Base-by-base conservation (phyloP, 1,139 yeast genomes). In the Scheffersomyces parashehatae region DNA sequence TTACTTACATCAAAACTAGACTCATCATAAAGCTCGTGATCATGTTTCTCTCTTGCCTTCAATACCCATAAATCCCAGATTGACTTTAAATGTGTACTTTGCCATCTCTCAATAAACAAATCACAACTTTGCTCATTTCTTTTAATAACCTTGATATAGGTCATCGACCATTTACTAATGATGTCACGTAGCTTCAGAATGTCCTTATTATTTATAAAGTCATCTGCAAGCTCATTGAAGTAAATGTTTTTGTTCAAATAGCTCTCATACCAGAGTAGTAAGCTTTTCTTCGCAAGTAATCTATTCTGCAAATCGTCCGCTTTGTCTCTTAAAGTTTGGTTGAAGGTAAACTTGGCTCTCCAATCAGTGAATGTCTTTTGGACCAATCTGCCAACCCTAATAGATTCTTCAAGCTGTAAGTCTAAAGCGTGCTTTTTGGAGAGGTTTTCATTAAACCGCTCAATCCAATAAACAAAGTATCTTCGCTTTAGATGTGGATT, bases 111-210 rank as follows among this genome's bases (percentile, higher is more conserved):
- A 8, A 58, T 50, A 44, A 73, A 72, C 38, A 67, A 52, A 11
- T 66, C 69, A 51, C 70, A 69, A 29, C 69, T 64, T 41, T 70
- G 75, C 37, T 67, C 62, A 46, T 70, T 67, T 37, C 75, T 53
- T 13, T 59, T 57, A 8, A 67, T 59, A 26, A 55, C 55, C 48
- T 68, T 70, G 39, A 68, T 64, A 41, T 63, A 62, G 39, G 62
- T 65, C 68, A 71, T 67, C 1, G 70, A 62, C 79, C 79, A 73
- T 11, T 52, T 57, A 33, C 70, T 59, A n/a, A 73, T 50, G 3
- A 57, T 44, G 15, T 60, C 67, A 20, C 62, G 52, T 8, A 60
- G 59, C 35, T 48, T 54, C 16, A 47, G 52, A 32, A 66, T 60
- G 32, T 70, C 73, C 29, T 51, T 56, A 35, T 63, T 65, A 40